Percentiles rank a stretch among this genome's conserved stretches.
These are phyloP conservation scores for Aspergillus leporis DNA, from an alignment of 495 filamentous ascomycete species.

Conservation along the genomic window DNA sequence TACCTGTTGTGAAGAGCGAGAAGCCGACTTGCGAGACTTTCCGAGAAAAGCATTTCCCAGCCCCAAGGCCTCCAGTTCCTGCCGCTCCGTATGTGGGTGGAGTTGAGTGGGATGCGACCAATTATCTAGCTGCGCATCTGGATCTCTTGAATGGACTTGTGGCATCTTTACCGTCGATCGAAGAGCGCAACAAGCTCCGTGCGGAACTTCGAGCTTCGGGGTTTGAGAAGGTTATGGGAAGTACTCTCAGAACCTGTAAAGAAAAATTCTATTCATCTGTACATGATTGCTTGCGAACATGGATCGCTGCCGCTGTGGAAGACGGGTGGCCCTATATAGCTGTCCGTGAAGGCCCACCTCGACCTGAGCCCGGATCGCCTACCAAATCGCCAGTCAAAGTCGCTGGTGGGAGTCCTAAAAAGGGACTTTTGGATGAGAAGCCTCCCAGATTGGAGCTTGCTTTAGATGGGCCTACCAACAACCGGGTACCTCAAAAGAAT, in stretches of 20 bases:
- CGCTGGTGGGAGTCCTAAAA: constrained; percentile 36
- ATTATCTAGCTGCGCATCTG: constrained; percentile 88
- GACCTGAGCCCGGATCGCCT: constrained; percentile 38
- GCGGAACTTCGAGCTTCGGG: constrained; percentile 77
- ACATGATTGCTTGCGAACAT: constrained; percentile 83
- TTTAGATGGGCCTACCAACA: constrained; percentile 32
- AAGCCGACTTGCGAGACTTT: constrained; percentile 29
- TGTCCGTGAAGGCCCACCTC: constrained; percentile 71
- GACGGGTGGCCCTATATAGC: constrained; percentile 82
- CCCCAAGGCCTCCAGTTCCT: constrained; percentile 84
- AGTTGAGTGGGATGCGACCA: constrained; percentile 98
- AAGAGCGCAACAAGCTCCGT: constrained; percentile 78
- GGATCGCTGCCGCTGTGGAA: constrained; percentile 82
- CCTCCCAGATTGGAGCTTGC: constrained; percentile 45
- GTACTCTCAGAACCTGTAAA: constrained; percentile 84
- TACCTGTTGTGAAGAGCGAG: constrained; percentile 52
- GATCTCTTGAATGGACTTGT: constrained; percentile 91
- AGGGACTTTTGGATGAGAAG: constrained; percentile 40
- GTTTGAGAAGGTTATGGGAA: constrained; percentile 88
- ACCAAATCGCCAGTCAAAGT: constrained; percentile 45
- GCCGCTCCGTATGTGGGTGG: constrained; percentile 96
- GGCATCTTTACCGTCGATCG: constrained; percentile 71
- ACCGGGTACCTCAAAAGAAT: constrained; percentile 16
- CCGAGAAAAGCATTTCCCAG: constrained; percentile 72
- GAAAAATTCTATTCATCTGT: constrained; percentile 94